Conservation (phyloP, 345 rosid species). For the Aquilaria sinensis region DNA sequence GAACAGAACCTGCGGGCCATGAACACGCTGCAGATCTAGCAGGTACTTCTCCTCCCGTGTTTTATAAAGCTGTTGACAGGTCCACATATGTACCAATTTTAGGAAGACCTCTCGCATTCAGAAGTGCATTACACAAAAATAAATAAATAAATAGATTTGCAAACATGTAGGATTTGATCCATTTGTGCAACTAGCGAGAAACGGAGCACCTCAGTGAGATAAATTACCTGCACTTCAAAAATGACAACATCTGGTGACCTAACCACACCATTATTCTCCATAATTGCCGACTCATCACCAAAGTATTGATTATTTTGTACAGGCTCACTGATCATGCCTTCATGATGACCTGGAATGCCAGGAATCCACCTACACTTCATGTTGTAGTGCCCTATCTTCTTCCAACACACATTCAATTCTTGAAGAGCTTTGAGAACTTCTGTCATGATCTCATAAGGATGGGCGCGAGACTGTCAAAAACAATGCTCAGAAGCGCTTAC, state of each 20-base stretch:
- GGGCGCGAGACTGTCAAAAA: constrained; percentile 66
- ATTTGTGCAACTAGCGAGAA: constrained; percentile 8
- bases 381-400: constrained; percentile 93
- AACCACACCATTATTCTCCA: constrained; percentile 41
- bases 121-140: not conserved
- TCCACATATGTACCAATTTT: not conserved
- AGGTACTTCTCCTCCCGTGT: constrained; percentile 80
- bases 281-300: constrained; percentile 60
- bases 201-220: not conserved
- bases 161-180: not conserved
- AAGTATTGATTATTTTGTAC: constrained; percentile 47
- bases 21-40: constrained; percentile 79
- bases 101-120: too few relatives aligned
- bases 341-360: constrained; percentile 44
- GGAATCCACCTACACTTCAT: constrained; percentile 94
- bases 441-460: constrained; percentile 87
- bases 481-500: not conserved
- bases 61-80: constrained; percentile 70
- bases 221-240: constrained; percentile 86
- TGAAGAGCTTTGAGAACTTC: constrained; percentile 81
- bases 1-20: constrained; percentile 84
- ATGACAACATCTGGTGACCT: constrained; percentile 62
- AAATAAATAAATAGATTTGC: not conserved
- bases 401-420: constrained; percentile 87
- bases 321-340: constrained; percentile 59